Conservation (phyloP, 1,284 basidiomycete species). For the Phylloporus sp. region DNA sequence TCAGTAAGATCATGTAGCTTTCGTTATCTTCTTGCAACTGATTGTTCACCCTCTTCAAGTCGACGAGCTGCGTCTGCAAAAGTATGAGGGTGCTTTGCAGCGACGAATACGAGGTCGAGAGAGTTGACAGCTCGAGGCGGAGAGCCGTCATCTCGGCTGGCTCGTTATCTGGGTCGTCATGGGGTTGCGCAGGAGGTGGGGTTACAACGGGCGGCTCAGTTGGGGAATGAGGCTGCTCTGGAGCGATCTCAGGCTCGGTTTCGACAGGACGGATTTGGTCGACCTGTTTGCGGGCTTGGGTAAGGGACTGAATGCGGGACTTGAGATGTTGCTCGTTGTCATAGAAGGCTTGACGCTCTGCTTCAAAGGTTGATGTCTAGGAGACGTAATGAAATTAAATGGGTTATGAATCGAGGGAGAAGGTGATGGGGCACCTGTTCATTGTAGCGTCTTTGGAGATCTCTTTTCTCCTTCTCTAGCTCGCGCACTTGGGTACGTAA, state of each 20-base stretch:
- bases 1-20: constrained; percentile 89
- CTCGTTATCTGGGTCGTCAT: constrained; percentile 68
- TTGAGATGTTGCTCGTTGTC: constrained; percentile 88
- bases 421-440: constrained; percentile 62
- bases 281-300: constrained; percentile 62
- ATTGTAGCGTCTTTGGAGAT: constrained; percentile 77
- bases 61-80: constrained; percentile 75
- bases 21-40: constrained; percentile 92
- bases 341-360: constrained; percentile 83
- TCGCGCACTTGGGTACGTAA: constrained; percentile 77
- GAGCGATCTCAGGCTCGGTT: constrained; percentile 27
- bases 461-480: constrained; percentile 80
- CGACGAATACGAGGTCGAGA: constrained; percentile 79
- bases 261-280: constrained; percentile 41
- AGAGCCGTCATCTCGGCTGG: constrained; percentile 85
- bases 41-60: constrained; percentile 80
- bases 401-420: constrained; percentile 20
- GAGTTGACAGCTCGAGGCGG: constrained; percentile 76
- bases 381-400: constrained; percentile 14
- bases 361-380: constrained; percentile 79
- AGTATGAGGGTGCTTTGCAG: constrained; percentile 77
- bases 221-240: constrained; percentile 38
- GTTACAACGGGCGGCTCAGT: constrained; percentile 27
- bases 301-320: constrained; percentile 80
- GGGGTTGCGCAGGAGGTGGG: constrained; percentile 42